Conservation (phyloP, 1,284 basidiomycete genomes). For the Puccinia horiana region DNA sequence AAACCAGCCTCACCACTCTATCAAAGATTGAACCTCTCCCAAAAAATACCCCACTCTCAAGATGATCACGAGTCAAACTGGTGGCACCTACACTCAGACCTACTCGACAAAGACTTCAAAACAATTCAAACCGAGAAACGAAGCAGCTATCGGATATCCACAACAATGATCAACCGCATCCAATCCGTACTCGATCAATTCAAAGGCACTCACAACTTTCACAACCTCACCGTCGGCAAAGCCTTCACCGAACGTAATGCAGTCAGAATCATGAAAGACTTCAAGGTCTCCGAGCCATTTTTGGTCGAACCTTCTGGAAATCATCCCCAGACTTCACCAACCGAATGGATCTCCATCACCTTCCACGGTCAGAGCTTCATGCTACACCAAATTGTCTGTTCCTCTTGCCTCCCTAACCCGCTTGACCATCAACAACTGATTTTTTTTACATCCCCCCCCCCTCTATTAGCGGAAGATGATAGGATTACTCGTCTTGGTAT, state of each 20-base stretch:
- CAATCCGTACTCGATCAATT: slow-evolving; percentile 68
- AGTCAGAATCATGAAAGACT: slow-evolving; percentile 78
- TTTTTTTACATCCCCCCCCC: background rate
- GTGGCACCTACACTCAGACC: slow-evolving; percentile 56
- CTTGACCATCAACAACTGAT: background rate
- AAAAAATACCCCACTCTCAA: background rate
- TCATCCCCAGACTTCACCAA: background rate
- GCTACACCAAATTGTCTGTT: slow-evolving; percentile 78
- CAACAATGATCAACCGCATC: slow-evolving; percentile 66
- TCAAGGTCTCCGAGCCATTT: slow-evolving; percentile 66
- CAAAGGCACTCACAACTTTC: slow-evolving; percentile 80
- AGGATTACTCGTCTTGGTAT: slow-evolving; percentile 75
- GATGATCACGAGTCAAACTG: slow-evolving; percentile 55
- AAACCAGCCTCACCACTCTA: slow-evolving; percentile 72
- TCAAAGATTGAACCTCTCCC: slow-evolving; percentile 54
- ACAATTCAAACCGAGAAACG: slow-evolving; percentile 59
- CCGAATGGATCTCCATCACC: slow-evolving; percentile 88
- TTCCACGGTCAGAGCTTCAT: slow-evolving; percentile 99
- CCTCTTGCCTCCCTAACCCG: slow-evolving; percentile 52
- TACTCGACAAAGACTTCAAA: slow-evolving; percentile 53
- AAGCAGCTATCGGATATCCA: slow-evolving; percentile 70
- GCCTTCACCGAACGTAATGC: slow-evolving; percentile 79
- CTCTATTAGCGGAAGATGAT: slow-evolving; percentile 89
- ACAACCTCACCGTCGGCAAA: slow-evolving; percentile 91
- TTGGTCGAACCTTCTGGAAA: slow-evolving; percentile 21